phyloP scores from a whole-genome alignment of 2,329 filamentous ascomycete species.

The Aspergillus quadrilineatus region DNA sequence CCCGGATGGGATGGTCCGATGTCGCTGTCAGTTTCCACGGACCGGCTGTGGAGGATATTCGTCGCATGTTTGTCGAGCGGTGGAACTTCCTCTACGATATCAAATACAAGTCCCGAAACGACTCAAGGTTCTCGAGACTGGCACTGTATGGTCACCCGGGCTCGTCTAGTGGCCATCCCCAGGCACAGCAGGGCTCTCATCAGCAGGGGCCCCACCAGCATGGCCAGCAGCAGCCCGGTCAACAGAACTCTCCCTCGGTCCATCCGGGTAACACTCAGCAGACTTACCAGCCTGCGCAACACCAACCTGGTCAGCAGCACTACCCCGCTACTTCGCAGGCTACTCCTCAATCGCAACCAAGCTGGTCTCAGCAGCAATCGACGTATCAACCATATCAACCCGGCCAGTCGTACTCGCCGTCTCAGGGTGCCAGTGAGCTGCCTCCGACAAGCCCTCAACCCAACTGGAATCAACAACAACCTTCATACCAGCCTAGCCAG shows the following conservation, averaged over 20 bases:
- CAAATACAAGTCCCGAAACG: conserved; percentile 68
- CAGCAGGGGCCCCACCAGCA: background rate
- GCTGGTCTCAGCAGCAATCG: background rate
- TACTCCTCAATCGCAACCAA: background rate
- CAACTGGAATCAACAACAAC: conserved; percentile 4
- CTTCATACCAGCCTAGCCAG: conserved; percentile 1
- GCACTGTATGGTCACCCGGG: conserved; percentile 34
- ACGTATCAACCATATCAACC: background rate
- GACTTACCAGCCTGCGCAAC: background rate
- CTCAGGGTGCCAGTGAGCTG: background rate
- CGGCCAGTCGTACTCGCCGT: background rate
- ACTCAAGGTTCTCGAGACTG: conserved; percentile 49
- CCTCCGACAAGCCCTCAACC: background rate
- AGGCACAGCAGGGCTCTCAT: conserved; percentile 11
- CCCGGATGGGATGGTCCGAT: conserved; percentile 92
- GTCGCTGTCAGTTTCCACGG: conserved; percentile 75
- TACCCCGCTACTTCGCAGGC: background rate
- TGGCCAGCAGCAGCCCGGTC: background rate
- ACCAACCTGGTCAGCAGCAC: background rate
- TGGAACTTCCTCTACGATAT: conserved; percentile 90
- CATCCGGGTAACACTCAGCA: background rate
- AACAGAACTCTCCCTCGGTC: background rate
- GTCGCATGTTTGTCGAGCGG: conserved; percentile 75
- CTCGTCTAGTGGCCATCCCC: conserved; percentile 23
- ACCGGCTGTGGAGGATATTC: conserved; percentile 71